Percentiles rank a stretch among this genome's conserved stretches.
Conservation (phyloP, 2,329 filamentous ascomycete genomes). For the Verticillium alfalfae region DNA sequence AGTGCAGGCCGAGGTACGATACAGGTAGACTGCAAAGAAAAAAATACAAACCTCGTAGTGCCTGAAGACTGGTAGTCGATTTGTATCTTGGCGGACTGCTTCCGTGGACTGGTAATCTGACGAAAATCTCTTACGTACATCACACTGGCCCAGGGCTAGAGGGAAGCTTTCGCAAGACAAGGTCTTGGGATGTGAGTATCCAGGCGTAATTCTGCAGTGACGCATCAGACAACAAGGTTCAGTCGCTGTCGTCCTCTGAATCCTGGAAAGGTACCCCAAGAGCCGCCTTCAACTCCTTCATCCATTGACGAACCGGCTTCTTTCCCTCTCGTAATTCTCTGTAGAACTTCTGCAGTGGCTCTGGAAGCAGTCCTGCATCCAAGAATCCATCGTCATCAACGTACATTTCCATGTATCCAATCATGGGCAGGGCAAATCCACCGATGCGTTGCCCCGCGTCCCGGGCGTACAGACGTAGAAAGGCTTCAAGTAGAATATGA, state of each 20-base stretch:
- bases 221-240: too few relatives aligned
- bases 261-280: slow-evolving; percentile 2
- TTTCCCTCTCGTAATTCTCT: slow-evolving; percentile 6
- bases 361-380: slow-evolving; percentile 13
- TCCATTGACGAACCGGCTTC: slow-evolving; percentile 13
- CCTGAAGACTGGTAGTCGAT: too few relatives aligned
- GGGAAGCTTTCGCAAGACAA: too few relatives aligned
- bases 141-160: too few relatives aligned
- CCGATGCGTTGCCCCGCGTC: slow-evolving; percentile 13
- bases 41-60: too few relatives aligned
- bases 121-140: too few relatives aligned
- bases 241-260: not conserved
- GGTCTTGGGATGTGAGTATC: too few relatives aligned
- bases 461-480: slow-evolving; percentile 16
- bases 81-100: too few relatives aligned
- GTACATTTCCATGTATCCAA: slow-evolving; percentile 16
- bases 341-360: slow-evolving; percentile 13
- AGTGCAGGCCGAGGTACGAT: too few relatives aligned
- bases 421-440: slow-evolving; percentile 14
- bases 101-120: too few relatives aligned
- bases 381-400: slow-evolving; percentile 17
- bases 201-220: too few relatives aligned
- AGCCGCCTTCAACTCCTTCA: slow-evolving; percentile 7
- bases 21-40: too few relatives aligned
- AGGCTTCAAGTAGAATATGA: slow-evolving; percentile 17